Conservation (phyloP, 2,329 filamentous ascomycete species). For the Aspergillus neotritici region DNA sequence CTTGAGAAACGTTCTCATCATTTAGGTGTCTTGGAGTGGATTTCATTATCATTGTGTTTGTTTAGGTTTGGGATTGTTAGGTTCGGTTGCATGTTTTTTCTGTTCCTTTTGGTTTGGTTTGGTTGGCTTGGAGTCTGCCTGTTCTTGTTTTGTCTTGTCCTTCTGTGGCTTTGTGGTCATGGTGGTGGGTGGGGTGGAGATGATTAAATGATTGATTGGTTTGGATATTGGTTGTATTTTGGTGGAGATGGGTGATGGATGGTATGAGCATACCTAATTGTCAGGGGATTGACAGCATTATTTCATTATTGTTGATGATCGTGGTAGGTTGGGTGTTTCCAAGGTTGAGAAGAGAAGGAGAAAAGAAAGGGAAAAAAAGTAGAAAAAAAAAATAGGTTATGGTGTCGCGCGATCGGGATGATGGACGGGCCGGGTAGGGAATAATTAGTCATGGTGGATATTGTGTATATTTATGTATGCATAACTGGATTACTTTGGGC, state of each 20-base stretch:
- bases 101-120: background rate
- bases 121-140: background rate
- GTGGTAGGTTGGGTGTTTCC: background rate
- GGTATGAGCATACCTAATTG: no score
- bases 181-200: background rate
- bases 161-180: background rate
- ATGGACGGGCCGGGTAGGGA: background rate
- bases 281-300: no score
- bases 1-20: conserved; percentile 40
- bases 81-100: background rate
- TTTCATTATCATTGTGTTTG: background rate
- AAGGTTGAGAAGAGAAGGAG: background rate
- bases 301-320: background rate
- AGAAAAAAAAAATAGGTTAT: conserved; percentile 3
- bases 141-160: background rate
- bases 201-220: conserved; percentile 5
- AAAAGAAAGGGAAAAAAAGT: conserved; percentile 4
- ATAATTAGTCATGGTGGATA: conserved; percentile 4
- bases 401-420: conserved; percentile 2
- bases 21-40: conserved; percentile 19
- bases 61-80: background rate
- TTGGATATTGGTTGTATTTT: background rate
- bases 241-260: no score
- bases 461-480: no score
- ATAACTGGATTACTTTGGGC: no score